Evolutionary conservation across 2,329 filamentous ascomycete species (phyloP).

Genomic region (Aspergillus caelatus): DNA sequence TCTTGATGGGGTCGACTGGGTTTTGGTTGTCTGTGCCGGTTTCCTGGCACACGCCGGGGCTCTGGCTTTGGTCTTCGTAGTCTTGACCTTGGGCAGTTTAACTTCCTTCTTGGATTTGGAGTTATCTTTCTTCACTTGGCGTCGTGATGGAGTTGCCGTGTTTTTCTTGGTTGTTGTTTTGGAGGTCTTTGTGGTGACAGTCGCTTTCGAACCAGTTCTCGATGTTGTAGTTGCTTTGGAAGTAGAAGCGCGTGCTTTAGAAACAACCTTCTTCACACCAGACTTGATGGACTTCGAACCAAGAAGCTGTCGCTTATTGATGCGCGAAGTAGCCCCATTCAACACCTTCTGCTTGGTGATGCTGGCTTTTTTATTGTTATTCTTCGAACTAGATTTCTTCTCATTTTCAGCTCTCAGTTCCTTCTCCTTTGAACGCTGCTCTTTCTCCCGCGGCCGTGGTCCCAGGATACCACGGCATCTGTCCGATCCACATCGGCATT

Average conservation of each 20-base stretch:
- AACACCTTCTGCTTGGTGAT: conserved; percentile 37
- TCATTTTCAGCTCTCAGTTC: conserved; percentile 27
- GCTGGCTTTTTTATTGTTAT: conserved; percentile 16
- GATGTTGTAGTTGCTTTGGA: conserved; percentile 23
- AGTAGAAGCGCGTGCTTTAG: conserved; percentile 26
- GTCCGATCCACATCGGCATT: conserved; percentile 63
- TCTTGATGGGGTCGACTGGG: conserved; percentile 17
- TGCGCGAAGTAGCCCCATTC: conserved; percentile 29
- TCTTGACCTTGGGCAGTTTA: conserved; percentile 33
- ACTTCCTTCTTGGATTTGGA: conserved; percentile 24
- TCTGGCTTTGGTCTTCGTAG: conserved; percentile 31
- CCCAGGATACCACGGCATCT: conserved; percentile 66
- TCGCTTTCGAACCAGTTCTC: background rate
- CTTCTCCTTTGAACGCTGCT: conserved; percentile 35
- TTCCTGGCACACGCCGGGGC: conserved; percentile 24
- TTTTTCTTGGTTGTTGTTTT: conserved; percentile 24
- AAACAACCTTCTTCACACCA: conserved; percentile 34
- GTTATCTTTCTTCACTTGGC: conserved; percentile 16
- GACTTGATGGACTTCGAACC: conserved; percentile 35
- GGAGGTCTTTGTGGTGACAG: conserved; percentile 8
- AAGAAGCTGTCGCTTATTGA: conserved; percentile 36
- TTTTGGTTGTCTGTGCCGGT: conserved; percentile 16
- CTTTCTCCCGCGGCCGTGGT: conserved; percentile 55
- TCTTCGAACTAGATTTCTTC: conserved; percentile 29
- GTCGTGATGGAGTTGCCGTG: conserved; percentile 19